Base-by-base conservation (phyloP, 768 basidiomycete genomes). In the Tephrocybe rancida region DNA sequence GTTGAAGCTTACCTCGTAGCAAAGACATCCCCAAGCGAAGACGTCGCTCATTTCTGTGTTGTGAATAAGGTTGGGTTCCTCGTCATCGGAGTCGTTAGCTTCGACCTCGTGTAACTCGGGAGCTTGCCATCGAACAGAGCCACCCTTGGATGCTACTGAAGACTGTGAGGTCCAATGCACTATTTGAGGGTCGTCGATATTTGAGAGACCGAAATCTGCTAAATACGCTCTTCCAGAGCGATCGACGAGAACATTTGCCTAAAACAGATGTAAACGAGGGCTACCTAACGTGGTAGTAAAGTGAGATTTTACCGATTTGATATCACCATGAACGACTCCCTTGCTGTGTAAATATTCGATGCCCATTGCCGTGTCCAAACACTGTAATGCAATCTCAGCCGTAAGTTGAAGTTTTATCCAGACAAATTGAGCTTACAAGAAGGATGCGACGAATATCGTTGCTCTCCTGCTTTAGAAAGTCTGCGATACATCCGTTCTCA, bases 11-110 rank as follows among this genome's bases (percentile, higher is more conserved):
- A 67, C 67, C 60, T 69, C 64, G 32, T 66, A 65, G 43, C 56
- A 63, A 19, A 66, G 62, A 39, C 63, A 63, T 7, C 59, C 49
- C 51, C 63, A 67, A n/a, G 68, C 63, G 42, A 67, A 69, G 22
- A 69, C 45, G 52, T 69, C 68, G 16, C 60, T 66, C 7, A 54
- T 49, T 14, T 56, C 60, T 9, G 56, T 60, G 32, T 52, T 24
- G 25, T 55, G 14, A 22, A 41, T 41, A 19, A 19, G 19, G 13
- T 6, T 19, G 19, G 18, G 22, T n/a, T 34, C 46, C 18, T 48
- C 44, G 30, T 39, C 13, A 5, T 44, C 44, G 4, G 43, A 18
- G 21, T 56, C 45, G 19, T 61, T 41, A 2, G 7, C 5, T 22
- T 41, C 39, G 13, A 22, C 13, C 39, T 41, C 5, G 19, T 41